These are phyloP conservation scores for Talaromyces sp. DNA, from an alignment of 2,329 filamentous ascomycete genomes.

Conservation along the genomic window DNA sequence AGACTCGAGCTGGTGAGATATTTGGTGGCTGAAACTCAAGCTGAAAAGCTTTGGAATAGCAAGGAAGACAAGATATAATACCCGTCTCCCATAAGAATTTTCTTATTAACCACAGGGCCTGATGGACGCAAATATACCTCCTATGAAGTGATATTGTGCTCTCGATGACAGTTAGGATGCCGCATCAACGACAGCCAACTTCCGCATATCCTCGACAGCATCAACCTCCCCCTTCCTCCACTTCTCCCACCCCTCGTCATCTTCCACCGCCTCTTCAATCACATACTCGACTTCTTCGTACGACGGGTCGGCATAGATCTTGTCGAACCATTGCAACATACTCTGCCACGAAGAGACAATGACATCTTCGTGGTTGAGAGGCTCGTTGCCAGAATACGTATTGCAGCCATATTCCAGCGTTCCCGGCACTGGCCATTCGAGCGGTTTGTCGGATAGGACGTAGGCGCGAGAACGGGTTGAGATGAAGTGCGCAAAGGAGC, in stretches of 20 bases:
- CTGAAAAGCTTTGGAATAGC: background rate
- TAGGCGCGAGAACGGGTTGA: constrained; percentile 61
- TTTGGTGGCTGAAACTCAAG: background rate
- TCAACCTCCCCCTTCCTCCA: constrained; percentile 10
- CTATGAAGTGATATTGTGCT: too few relatives aligned
- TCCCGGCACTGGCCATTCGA: constrained; percentile 54
- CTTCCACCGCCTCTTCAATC: constrained; percentile 23
- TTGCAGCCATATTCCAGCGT: constrained; percentile 60
- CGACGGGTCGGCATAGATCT: constrained; percentile 49
- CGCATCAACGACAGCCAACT: background rate
- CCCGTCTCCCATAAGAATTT: too few relatives aligned
- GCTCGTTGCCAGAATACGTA: constrained; percentile 65
- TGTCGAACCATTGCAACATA: constrained; percentile 61
- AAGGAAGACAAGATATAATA: too few relatives aligned
- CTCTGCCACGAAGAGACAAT: constrained; percentile 54
- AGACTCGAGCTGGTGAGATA: background rate
- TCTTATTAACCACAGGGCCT: too few relatives aligned
- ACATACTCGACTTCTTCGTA: constrained; percentile 39
- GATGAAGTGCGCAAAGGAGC: constrained; percentile 33
- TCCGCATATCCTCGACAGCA: background rate
- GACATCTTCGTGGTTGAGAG: constrained; percentile 58
- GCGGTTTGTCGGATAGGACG: constrained; percentile 50
- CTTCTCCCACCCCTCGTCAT: constrained; percentile 21
- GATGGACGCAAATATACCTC: too few relatives aligned
- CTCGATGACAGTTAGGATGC: background rate